These are phyloP conservation scores for Psidium guajava DNA, from an alignment of 345 rosid genomes.

Conservation along the genomic window DNA sequence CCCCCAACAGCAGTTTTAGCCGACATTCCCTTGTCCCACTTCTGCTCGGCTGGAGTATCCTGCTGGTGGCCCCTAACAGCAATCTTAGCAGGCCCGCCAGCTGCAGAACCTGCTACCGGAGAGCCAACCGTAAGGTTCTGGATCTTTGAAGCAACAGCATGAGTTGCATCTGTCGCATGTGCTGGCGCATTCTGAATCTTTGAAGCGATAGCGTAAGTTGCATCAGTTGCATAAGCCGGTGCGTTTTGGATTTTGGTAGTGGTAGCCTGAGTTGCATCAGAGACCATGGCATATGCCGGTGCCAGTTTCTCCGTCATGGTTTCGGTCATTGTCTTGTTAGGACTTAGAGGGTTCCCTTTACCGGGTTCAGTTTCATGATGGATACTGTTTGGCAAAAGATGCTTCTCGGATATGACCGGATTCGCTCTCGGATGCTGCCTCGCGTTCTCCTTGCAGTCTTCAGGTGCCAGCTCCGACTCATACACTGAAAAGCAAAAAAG, in stretches of 20 bases:
- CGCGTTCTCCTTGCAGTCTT: constrained; percentile 13
- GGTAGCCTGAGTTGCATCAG: constrained; percentile 32
- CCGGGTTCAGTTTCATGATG: not conserved
- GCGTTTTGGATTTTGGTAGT: constrained; percentile 6
- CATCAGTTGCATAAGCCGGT: not conserved
- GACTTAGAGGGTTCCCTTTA: not conserved
- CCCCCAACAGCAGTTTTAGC: too few species aligned
- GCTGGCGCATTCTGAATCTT: constrained; percentile 22
- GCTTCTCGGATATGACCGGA: constrained; percentile 15
- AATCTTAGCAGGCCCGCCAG: not conserved
- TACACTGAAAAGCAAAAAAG: constrained; percentile 10
- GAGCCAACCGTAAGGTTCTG: constrained; percentile 29
- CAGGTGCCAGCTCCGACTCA: constrained; percentile 28
- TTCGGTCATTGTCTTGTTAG: constrained; percentile 26
- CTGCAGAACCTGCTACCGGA: not conserved
- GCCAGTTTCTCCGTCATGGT: constrained; percentile 31
- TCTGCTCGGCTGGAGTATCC: constrained; percentile 1
- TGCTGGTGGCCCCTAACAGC: not conserved
- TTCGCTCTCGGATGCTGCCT: constrained; percentile 21
- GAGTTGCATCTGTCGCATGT: constrained; percentile 32
- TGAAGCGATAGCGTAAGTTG: not conserved
- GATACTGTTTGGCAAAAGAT: constrained; percentile 18
- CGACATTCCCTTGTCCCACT: constrained; percentile 16
- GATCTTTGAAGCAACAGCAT: constrained; percentile 33
- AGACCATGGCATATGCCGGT: constrained; percentile 36